These are phyloP conservation scores for Xylaria sp. DNA, from an alignment of 2,329 filamentous ascomycete genomes.

Conservation along the genomic window DNA sequence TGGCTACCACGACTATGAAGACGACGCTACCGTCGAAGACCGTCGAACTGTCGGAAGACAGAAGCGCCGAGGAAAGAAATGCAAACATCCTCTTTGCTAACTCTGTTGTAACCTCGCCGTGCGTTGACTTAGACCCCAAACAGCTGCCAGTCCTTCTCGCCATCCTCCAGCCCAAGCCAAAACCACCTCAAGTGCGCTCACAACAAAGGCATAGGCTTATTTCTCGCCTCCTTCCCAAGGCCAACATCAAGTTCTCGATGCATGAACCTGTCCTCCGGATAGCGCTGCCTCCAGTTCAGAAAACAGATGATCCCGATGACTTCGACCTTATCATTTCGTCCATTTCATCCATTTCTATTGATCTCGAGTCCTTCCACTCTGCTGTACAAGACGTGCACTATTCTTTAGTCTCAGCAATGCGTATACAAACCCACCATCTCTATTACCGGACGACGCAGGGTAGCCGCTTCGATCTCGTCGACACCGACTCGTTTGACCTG, in stretches of 20 bases:
- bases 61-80: slow-evolving; percentile 83
- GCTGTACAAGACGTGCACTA: slow-evolving; percentile 86
- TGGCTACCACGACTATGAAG: slow-evolving; percentile 95
- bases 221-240: slow-evolving; percentile 91
- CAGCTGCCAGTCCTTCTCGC: slow-evolving; percentile 88
- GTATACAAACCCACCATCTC: slow-evolving; percentile 85
- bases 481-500: slow-evolving; percentile 88
- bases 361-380: slow-evolving; percentile 96
- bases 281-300: slow-evolving; percentile 81
- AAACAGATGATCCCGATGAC: slow-evolving; percentile 74
- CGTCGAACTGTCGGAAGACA: slow-evolving; percentile 79
- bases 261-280: slow-evolving; percentile 96
- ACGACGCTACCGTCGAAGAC: slow-evolving; percentile 96
- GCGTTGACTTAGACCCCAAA: slow-evolving; percentile 89
- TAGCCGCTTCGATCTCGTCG: slow-evolving; percentile 84
- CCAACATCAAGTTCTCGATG: slow-evolving; percentile 93
- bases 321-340: slow-evolving; percentile 96
- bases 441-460: slow-evolving; percentile 94
- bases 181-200: slow-evolving; percentile 54
- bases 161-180: slow-evolving; percentile 71
- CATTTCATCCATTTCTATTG: slow-evolving; percentile 91
- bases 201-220: slow-evolving; percentile 75
- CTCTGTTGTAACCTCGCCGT: slow-evolving; percentile 94
- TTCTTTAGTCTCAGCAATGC: slow-evolving; percentile 81
- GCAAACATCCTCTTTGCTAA: slow-evolving; percentile 97